These are phyloP conservation scores for Eucalyptus marginata DNA, from an alignment of 345 rosid genomes.

Conservation along the genomic window DNA sequence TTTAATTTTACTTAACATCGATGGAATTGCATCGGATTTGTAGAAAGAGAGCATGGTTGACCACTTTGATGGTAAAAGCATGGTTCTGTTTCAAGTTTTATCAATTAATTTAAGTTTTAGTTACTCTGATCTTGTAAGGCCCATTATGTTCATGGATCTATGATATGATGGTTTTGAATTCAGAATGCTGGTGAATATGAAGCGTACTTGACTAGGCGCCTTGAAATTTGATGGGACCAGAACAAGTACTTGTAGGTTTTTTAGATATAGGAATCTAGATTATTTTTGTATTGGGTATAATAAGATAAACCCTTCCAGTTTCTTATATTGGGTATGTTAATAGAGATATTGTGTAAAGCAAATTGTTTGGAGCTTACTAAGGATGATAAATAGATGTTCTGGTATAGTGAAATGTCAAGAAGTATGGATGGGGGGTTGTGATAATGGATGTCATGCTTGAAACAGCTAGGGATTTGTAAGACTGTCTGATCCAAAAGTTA, in stretches of 20 bases:
- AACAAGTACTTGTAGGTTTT: not conserved
- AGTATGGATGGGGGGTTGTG: not conserved
- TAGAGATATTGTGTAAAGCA: not conserved
- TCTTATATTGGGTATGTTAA: not conserved
- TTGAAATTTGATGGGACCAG: not conserved
- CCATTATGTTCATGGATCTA: not conserved
- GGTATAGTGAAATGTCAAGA: not conserved
- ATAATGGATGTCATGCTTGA: not conserved
- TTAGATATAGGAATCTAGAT: not conserved
- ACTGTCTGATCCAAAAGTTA: not conserved
- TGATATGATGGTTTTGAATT: not conserved
- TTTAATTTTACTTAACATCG: not conserved
- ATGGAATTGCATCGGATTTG: not conserved
- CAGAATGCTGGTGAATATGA: not conserved
- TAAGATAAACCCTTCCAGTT: not conserved
- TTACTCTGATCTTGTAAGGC: not conserved
- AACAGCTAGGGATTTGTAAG: not conserved
- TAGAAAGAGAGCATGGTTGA: not conserved
- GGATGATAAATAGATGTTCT: not conserved
- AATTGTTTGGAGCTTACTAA: not conserved
- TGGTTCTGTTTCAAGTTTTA: not conserved
- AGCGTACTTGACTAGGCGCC: not conserved
- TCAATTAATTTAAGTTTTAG: not conserved
- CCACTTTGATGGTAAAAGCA: not conserved
- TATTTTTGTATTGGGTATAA: not conserved